Conservation (phyloP, 805 yeast genomes). For the Candida nanaspora region DNA sequence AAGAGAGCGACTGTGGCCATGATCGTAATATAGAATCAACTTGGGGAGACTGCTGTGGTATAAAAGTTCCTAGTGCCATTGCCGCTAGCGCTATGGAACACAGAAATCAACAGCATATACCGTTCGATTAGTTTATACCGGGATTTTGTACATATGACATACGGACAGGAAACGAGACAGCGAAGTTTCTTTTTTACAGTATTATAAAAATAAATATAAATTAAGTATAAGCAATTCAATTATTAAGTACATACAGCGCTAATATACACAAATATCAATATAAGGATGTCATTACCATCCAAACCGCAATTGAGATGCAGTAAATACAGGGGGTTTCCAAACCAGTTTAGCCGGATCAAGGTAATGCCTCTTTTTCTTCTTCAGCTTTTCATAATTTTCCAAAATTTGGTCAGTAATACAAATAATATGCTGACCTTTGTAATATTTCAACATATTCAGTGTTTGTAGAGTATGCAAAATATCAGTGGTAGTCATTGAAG, state of each 20-base stretch:
- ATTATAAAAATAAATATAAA: too few species aligned
- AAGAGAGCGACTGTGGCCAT: slow-evolving; percentile 24
- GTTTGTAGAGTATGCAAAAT: slow-evolving; percentile 91
- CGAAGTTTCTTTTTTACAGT: too few species aligned
- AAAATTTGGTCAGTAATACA: slow-evolving; percentile 78
- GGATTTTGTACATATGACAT: too few species aligned
- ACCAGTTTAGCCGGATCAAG: slow-evolving; percentile 64
- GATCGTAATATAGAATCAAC: slow-evolving; percentile 34
- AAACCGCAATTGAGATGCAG: slow-evolving; percentile 91
- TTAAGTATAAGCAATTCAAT: too few species aligned
- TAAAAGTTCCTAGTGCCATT: slow-evolving; percentile 89
- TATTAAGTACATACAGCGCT: not conserved
- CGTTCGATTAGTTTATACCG: slow-evolving; percentile 56
- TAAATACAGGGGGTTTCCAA: slow-evolving; percentile 96
- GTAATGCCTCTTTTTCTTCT: slow-evolving; percentile 61
- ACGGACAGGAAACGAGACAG: too few species aligned
- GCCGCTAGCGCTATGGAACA: slow-evolving; percentile 68
- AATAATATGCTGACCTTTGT: slow-evolving; percentile 92
- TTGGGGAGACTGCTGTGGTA: slow-evolving; percentile 99
- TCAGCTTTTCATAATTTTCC: slow-evolving; percentile 62
- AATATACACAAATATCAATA: slow-evolving; percentile 3
- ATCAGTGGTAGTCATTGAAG: slow-evolving; percentile 96
- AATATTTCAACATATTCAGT: slow-evolving; percentile 80
- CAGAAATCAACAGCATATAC: slow-evolving; percentile 37
- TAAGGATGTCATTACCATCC: slow-evolving; percentile 59